Base-by-base conservation (phyloP, 805 yeast species). In the Wickerhamomyces canadensis region DNA sequence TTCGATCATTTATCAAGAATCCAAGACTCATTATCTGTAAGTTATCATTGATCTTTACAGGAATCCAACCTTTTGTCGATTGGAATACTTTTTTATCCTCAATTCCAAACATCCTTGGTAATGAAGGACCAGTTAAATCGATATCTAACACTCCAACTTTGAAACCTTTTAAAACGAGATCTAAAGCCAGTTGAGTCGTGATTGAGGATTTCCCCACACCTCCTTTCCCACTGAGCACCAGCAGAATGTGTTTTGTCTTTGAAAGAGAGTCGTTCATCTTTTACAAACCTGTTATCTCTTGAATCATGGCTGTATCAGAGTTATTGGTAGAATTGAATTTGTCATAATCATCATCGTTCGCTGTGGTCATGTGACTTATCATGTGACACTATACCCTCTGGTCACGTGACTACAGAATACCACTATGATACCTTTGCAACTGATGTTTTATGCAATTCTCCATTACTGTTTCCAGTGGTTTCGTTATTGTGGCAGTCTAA, bases 201-300 rank as follows among this genome's bases (percentile, higher is more conserved):
- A 93, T 88, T 0, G 97, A 87, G 11, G 96, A 87, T 57, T 93
- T 93, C 2, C 98, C 98, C 1, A 93, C 98, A 18, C 98, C 32
- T 6, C 32, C 32, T 29, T 29, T 29, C 15, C 32, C 99, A 0
- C 96, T 87, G 3, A 93, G 74, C 10, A 93, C 80, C 25, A 93
- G 68, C 4, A 88, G 57, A 5, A 93, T 78, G 56, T 91, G 95
- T 49, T 80, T 78, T 23, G 91, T 80, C 35, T 72, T 64, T 16
- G 61, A 51, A 17, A 74, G 51, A 1, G 74, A n/a, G n/a, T n/a
- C n/a, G n/a, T n/a, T n/a, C n/a, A n/a, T n/a, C n/a, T n/a, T n/a
- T n/a, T n/a, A n/a, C n/a, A n/a, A n/a, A n/a, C n/a, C n/a, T n/a
- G n/a, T n/a, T n/a, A n/a, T n/a, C n/a, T n/a, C n/a, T n/a, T n/a